A percentile compares a stretch with the other conserved stretches of the same genome.
Conservation (phyloP, 1,139 yeast genomes). For the Pichia sp. region DNA sequence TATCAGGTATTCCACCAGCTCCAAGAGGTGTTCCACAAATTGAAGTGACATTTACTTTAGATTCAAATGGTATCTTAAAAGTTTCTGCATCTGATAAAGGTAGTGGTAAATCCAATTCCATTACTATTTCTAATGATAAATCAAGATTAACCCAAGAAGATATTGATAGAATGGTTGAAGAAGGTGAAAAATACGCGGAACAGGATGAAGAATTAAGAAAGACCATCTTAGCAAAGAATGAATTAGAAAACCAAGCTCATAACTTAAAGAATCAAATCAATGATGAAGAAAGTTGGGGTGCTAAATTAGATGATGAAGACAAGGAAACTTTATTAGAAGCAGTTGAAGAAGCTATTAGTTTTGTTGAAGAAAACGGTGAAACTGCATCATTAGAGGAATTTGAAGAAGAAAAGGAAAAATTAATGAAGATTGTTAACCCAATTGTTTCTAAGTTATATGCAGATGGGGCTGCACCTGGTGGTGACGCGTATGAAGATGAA, state of each 20-base stretch:
- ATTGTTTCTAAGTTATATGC: constrained; percentile 88
- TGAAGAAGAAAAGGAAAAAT: constrained; percentile 86
- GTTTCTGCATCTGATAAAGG: constrained; percentile 94
- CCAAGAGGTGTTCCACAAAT: constrained; percentile 98
- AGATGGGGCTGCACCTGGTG: constrained; percentile 43
- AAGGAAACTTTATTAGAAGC: constrained; percentile 88
- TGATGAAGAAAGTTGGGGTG: constrained; percentile 30
- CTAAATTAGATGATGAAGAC: constrained; percentile 83
- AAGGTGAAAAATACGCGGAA: constrained; percentile 56
- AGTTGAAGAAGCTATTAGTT: constrained; percentile 77
- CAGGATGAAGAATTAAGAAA: constrained; percentile 54
- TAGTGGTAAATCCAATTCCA: constrained; percentile 91
- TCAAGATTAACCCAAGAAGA: constrained; percentile 82
- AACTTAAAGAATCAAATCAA: constrained; percentile 53
- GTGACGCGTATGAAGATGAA: constrained; percentile 22
- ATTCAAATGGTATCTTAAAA: constrained; percentile 92
- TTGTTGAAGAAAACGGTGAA: constrained; percentile 84
- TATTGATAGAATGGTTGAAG: constrained; percentile 59
- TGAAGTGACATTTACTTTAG: constrained; percentile 90
- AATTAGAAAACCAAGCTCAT: constrained; percentile 84
- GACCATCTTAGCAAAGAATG: constrained; percentile 67
- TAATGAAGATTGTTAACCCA: constrained; percentile 82
- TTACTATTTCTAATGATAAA: constrained; percentile 93
- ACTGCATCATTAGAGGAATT: constrained; percentile 84
- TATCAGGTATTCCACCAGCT: constrained; percentile 94